These are phyloP conservation scores for Saksenaea vasiformis DNA, from an alignment of 371 early-diverging fungal species.

Conservation along the genomic window DNA sequence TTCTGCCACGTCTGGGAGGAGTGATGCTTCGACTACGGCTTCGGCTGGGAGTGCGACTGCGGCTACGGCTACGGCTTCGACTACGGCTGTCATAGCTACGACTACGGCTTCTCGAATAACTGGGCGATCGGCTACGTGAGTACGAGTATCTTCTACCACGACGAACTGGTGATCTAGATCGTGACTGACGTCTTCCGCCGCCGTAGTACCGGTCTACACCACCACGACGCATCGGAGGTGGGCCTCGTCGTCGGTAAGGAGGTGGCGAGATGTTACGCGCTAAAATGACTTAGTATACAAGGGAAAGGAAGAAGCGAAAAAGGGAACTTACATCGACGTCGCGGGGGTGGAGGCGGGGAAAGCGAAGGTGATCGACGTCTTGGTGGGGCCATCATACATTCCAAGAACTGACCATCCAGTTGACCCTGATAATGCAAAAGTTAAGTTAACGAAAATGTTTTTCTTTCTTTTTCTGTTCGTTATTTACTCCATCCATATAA, in stretches of 20 bases:
- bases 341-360: constrained; percentile 25
- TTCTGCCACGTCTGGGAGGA: constrained; percentile 22
- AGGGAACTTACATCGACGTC: constrained; percentile 29
- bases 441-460: neutral
- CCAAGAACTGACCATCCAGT: constrained; percentile 52
- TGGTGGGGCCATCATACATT: constrained; percentile 31
- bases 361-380: constrained; percentile 34
- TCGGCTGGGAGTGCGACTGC: constrained; percentile 35
- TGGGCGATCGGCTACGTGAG: constrained; percentile 35
- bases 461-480: neutral
- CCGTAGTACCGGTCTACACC: constrained; percentile 13
- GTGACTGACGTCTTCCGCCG: constrained; percentile 31
- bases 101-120: constrained; percentile 20
- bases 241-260: constrained; percentile 22
- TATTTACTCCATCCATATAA: constrained; percentile 55
- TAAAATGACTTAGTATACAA: neutral
- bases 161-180: constrained; percentile 36
- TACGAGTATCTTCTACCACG: constrained; percentile 25
- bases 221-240: constrained; percentile 11
- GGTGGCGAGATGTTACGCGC: constrained; percentile 33
- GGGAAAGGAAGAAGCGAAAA: neutral
- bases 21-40: constrained; percentile 30
- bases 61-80: constrained; percentile 38
- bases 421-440: constrained; percentile 41
- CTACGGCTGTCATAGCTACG: constrained; percentile 35